Evolutionary conservation across 1,139 yeast species (phyloP), one percentile per base, ranked within the genome.

Genomic region (Blastobotrys niveus): DNA sequence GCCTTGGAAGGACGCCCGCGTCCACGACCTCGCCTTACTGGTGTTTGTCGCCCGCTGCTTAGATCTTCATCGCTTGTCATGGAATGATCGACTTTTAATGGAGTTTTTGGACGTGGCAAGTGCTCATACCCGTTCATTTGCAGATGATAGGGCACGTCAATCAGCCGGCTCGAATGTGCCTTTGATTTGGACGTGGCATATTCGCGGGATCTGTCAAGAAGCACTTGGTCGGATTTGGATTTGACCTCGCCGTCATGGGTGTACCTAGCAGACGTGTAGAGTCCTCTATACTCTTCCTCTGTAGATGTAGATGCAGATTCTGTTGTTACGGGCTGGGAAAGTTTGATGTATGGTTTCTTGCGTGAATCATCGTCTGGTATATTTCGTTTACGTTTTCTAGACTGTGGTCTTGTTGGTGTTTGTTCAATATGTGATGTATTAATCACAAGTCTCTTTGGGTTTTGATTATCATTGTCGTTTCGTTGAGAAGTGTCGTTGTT

Each of bases 81-180:
- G 36, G 46, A 51, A 12, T 25, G 41, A 12, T 43, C 41, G 20
- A 52, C 43, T 15, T 17, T 24, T 14, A 46, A 38, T 17, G 55
- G 51, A 1, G 49, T 39, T 6, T 31, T 41, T 2, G 50, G 43
- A 24, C 48, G 42, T 4, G 55, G 55, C 18, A 52, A 42, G 10
- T 36, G 30, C 30, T 52, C 55, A 21, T 43, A 40, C n/a, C 54
- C 53, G 24, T 46, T 26, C 19, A 34, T 33, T 17, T 34, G 24
- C 24, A 48, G 19, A 32, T 51, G 48, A 20, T 43, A 43, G 15
- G 21, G 43, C 32, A 36, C 26, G 15, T 22, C 26, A 3, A 27
- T 19, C 26, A 15, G 35, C 17, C 8, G 14, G 12, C 19, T 10
- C 15, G 25, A 21, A 5, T 5, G 14, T 12, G 27, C 17, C 32